Evolutionary conservation across 441 rosid species (phyloP).

Genomic region (Syzygium malaccense): DNA sequence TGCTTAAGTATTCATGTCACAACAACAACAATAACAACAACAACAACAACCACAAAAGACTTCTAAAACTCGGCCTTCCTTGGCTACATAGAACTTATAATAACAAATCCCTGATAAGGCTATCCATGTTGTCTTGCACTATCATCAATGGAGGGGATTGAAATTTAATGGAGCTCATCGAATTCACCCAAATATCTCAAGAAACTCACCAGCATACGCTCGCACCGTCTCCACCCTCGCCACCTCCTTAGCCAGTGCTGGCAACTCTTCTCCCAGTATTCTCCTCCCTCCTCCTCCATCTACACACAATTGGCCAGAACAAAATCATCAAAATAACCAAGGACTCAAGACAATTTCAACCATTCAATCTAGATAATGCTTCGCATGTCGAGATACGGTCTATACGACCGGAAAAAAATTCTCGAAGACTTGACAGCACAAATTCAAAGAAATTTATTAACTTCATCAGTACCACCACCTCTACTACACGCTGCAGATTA

Average conservation of each 20-base stretch:
- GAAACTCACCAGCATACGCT: conserved; percentile 65
- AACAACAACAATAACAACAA: not conserved
- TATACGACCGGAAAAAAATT: not conserved
- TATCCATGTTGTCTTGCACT: not conserved
- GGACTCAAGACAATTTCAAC: not conserved
- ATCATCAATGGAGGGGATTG: not conserved
- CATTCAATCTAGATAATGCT: not conserved
- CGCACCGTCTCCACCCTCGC: conserved; percentile 79
- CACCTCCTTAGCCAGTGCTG: conserved; percentile 78
- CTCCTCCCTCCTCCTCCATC: conserved; percentile 16
- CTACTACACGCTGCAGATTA: not conserved
- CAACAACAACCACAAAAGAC: not conserved
- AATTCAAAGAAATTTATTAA: not conserved
- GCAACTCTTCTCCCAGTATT: conserved; percentile 66
- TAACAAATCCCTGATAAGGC: not conserved
- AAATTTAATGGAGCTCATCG: not conserved
- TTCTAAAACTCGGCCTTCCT: not conserved
- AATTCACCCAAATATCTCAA: not conserved
- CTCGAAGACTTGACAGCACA: not conserved
- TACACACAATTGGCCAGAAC: not conserved
- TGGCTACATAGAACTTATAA: not conserved
- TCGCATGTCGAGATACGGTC: not conserved
- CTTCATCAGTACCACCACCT: not conserved
- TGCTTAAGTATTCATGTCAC: not conserved
- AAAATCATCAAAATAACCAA: not conserved